Base-by-base conservation (phyloP, 352 stramenopile genomes). In the Phytophthora boehmeriae region DNA sequence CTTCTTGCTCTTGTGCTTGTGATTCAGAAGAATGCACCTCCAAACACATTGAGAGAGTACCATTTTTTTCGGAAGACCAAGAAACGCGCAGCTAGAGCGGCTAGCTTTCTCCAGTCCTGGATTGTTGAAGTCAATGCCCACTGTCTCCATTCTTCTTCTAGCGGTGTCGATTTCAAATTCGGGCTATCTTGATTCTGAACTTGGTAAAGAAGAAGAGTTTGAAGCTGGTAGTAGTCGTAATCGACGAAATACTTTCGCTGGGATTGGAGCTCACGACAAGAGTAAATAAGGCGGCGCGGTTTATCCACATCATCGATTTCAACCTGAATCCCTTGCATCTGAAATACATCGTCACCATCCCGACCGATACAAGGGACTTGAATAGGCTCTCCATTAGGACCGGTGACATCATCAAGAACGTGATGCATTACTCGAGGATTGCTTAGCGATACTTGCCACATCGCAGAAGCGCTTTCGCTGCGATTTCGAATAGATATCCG, bases 281-380 rank as follows among this genome's bases (percentile, higher is more conserved):
- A 88, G 44, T 88, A 88, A 38, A 83, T 63, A 2, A 91, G 58
- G 3, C 77, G 66, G 2, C 63, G 61, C 19, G 82, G 75, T 8
- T 69, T 60, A 13, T 66, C 43, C 20, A 79, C 54, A 30, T 75
- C 35, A 32, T 91, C 75, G 1, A 84, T 48, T 35, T 87, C 68
- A 11, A 88, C 56, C 4, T 75, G 73, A 9, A 91, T 8, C 1
- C 70, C 68, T 35, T 74, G 30, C 17, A 79, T 67, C 3, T 51
- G 63, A 1, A 86, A 57, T 6, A 16, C 11, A 19, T 51, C 36
- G 10, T 32, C 44, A 50, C n/a, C 8, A 20, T 60, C 51, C 39
- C 27, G n/a, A 11, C 16, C 46, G 42, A 55, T 48, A 23, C 28
- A 23, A 38, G 65, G 39, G 25, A 66, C 63, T 25, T 47, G 32